Evolutionary conservation across 2,329 filamentous ascomycete genomes (phyloP).

Genomic region (Colletotrichum paranaense): DNA sequence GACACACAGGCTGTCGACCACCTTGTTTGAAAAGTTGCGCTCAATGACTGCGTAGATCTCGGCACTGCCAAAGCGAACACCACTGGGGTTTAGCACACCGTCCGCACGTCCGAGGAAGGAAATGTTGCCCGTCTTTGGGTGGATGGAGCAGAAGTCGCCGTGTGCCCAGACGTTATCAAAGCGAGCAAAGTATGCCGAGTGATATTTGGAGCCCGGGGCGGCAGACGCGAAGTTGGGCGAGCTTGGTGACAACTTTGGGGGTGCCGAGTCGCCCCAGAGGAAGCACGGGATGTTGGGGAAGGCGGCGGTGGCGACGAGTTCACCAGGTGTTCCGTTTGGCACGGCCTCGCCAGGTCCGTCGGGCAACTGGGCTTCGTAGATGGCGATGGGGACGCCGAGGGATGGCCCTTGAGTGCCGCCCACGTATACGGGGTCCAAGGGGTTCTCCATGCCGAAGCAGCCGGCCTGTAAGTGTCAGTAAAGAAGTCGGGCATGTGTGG

Average conservation of each 20-base stretch:
- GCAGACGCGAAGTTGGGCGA: conserved; percentile 45
- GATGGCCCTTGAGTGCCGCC: conserved; percentile 63
- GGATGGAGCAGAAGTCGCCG: conserved; percentile 80
- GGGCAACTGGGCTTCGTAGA: conserved; percentile 73
- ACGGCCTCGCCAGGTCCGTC: conserved; percentile 57
- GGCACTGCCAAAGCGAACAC: conserved; percentile 82
- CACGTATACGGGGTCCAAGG: conserved; percentile 73
- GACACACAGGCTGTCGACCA: conserved; percentile 82
- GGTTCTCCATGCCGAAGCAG: conserved; percentile 73
- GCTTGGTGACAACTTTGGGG: conserved; percentile 13
- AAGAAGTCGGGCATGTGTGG: background rate
- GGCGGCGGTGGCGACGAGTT: conserved; percentile 75
- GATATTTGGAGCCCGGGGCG: conserved; percentile 66
- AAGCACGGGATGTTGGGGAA: conserved; percentile 82
- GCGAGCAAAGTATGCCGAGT: conserved; percentile 69
- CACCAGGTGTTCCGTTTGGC: conserved; percentile 73
- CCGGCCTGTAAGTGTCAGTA: conserved; percentile 55
- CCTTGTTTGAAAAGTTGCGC: conserved; percentile 68
- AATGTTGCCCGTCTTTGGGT: conserved; percentile 74
- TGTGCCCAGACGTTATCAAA: conserved; percentile 82
- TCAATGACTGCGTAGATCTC: conserved; percentile 85
- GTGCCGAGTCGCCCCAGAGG: conserved; percentile 67
- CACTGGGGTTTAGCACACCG: conserved; percentile 83
- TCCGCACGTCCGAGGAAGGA: conserved; percentile 78
- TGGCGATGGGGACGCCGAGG: conserved; percentile 62